Percentiles rank a stretch among this genome's conserved stretches.
phyloP scores from a whole-genome alignment of 257 asterid genomes.

The Scutellaria barbata region DNA sequence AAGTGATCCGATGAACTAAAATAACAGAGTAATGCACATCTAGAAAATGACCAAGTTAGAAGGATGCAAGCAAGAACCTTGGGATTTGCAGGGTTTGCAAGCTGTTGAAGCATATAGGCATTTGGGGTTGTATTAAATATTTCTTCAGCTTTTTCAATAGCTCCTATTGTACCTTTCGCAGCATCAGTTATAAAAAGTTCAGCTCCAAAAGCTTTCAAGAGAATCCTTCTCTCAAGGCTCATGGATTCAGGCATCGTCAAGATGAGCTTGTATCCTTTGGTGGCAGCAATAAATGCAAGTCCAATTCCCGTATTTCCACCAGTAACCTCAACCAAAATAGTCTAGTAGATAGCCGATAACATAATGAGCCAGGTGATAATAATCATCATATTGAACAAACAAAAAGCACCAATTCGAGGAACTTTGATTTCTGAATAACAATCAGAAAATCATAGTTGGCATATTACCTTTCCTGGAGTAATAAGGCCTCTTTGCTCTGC shows the following conservation, averaged over 20 bases:
- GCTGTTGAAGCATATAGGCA: constrained; percentile 86
- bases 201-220: constrained; percentile 96
- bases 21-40: no score
- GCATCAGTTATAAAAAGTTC: constrained; percentile 86
- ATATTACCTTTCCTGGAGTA: constrained; percentile 79
- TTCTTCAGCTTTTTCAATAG: constrained; percentile 91
- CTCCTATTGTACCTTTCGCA: constrained; percentile 85
- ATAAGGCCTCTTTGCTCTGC: constrained; percentile 84
- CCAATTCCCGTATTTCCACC: constrained; percentile 99
- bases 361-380: constrained; percentile 8
- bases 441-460: neutral
- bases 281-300: constrained; percentile 94
- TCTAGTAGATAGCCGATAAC: constrained; percentile 48
- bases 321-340: constrained; percentile 89
- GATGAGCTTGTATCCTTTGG: constrained; percentile 92
- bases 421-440: neutral
- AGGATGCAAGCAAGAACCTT: constrained; percentile 53
- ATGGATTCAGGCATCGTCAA: constrained; percentile 95
- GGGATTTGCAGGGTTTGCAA: constrained; percentile 94
- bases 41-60: neutral
- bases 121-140: constrained; percentile 74
- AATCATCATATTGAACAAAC: neutral
- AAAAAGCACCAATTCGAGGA: neutral
- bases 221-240: constrained; percentile 97
- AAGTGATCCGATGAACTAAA: neutral